Evolutionary conservation across 106 monocot genomes (phyloP), one percentile per base, ranked within the genome.

Genomic region (Acorus calamus): DNA sequence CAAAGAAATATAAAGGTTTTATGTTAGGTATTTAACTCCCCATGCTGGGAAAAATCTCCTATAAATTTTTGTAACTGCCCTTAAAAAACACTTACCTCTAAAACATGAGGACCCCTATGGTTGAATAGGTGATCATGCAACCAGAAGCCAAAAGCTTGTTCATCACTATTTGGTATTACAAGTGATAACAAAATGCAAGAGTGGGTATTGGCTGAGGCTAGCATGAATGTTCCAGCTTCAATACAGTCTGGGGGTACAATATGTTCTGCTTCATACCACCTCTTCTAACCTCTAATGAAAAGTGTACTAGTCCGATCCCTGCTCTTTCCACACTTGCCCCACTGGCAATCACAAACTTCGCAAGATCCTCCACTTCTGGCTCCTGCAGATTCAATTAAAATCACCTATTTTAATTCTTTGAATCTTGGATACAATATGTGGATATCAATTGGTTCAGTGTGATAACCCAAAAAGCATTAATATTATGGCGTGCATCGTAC

Each of bases 221-320:
- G 66, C 83, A 83, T 83, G 14, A 83, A 72, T 46, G 83, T 83
- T 12, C 76, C 78, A 46, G 83, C 79, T 69, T 83, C 83, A 4
- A 83, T 79, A 9, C 83, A 59, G 57, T 83, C 79, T 6, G 83
- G 78, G 3, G 76, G 57, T 43, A 83, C 51, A 6, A 65, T 75
- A 65, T 63, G 73, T 43, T 83, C 69, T 62, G 72, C 64, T 1
- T 78, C 83, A 62, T 66, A 52, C 50, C 78, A 65, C 11, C 55
- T 13, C 56, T 73, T 78, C 42, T 47, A 73, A 28, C 83, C 83
- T 49, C 10, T 59, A 7, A 83, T 67, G 11, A 72, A 68, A 69
- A 83, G 55, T 9, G 59, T 79, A 51, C 60, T 47, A 10, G 83
- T 78, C n/a, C n/a, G n/a, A n/a, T n/a, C 7, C 83, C 83, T 4